phyloP scores from a whole-genome alignment of 371 early-diverging fungal genomes.

The Conidiobolus incongruus region DNA sequence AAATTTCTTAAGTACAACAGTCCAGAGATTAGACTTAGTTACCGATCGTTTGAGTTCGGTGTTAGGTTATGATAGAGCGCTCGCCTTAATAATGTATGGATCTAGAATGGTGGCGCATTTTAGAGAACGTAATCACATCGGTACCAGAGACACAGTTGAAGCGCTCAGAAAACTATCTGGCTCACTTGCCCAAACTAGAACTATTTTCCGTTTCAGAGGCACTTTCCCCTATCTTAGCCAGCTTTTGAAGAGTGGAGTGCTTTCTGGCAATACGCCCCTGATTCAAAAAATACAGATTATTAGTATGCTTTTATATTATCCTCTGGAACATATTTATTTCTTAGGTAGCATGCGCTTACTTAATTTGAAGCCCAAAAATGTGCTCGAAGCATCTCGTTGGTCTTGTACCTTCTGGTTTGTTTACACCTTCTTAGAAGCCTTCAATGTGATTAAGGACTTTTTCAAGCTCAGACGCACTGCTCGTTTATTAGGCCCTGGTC shows the following conservation, averaged over 20 bases:
- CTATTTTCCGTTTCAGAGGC: constrained; percentile 2
- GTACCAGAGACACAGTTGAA: too few relatives aligned
- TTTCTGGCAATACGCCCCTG: too few relatives aligned
- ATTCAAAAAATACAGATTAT: constrained; percentile 2
- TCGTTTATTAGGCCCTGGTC: too few relatives aligned
- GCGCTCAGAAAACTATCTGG: not conserved
- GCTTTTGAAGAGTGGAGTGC: not conserved
- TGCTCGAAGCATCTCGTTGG: not conserved
- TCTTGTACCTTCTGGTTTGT: constrained; percentile 1
- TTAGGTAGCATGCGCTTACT: not conserved
- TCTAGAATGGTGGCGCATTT: too few relatives aligned
- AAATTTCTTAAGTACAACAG: too few relatives aligned
- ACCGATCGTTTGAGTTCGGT: too few relatives aligned
- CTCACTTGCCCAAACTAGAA: not conserved
- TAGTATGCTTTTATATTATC: constrained; percentile 3
- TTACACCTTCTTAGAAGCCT: not conserved
- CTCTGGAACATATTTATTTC: constrained; percentile 3
- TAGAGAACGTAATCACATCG: too few relatives aligned
- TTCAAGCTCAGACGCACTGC: too few relatives aligned
- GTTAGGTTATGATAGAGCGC: too few relatives aligned
- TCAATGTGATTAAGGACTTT: not conserved
- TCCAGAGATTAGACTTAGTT: too few relatives aligned
- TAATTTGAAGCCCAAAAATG: not conserved
- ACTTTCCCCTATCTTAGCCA: not conserved
- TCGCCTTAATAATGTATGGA: too few relatives aligned